Evolutionary conservation across 2,329 filamentous ascomycete genomes (phyloP), one percentile per base, ranked within the genome.

Genomic region (Dactylellina cionopaga): DNA sequence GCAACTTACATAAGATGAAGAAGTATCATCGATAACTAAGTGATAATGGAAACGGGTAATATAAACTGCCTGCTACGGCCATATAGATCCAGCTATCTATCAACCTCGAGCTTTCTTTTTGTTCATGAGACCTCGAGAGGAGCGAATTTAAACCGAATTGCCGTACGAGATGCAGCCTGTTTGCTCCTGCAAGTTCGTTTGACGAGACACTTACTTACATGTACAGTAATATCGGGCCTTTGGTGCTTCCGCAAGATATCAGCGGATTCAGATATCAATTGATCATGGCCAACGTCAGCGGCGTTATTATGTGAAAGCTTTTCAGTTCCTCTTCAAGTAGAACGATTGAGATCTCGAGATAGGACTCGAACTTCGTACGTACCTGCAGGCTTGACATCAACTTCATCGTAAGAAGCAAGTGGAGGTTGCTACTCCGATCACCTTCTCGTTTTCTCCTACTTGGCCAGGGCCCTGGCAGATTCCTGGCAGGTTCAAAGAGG

Each of bases 31-130:
- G 46, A 52, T 54, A 25, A 6, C 5, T 10, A n/a, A 43, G 43
- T 52, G 41, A 24, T 39, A 51, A 39, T 39, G 2, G 9, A 19
- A 29, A 27, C 43, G 31, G 56, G 56, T 62, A 62, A 62, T 51
- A 62, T 62, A 25, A 41, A 24, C 11, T 29, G 5, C 6, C 17
- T 4, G 11, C 13, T 19, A 22, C 47, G n/a, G 5, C 9, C 29
- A 7, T 29, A 27, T 17, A 17, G 22, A 5, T 47, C 24, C 29
- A 17, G n/a, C 9, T 2, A 17, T 51, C 33, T 27, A 11, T 29
- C n/a, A 31, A 19, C 22, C 13, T 31, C 19, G 11, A 47, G n/a
- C n/a, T n/a, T n/a, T n/a, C n/a, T n/a, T n/a, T n/a, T n/a, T n/a
- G n/a, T n/a, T n/a, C n/a, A n/a, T n/a, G n/a, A n/a, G n/a, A n/a